Base-by-base conservation (phyloP, 768 basidiomycete species). In the Coprinopsis sp. region DNA sequence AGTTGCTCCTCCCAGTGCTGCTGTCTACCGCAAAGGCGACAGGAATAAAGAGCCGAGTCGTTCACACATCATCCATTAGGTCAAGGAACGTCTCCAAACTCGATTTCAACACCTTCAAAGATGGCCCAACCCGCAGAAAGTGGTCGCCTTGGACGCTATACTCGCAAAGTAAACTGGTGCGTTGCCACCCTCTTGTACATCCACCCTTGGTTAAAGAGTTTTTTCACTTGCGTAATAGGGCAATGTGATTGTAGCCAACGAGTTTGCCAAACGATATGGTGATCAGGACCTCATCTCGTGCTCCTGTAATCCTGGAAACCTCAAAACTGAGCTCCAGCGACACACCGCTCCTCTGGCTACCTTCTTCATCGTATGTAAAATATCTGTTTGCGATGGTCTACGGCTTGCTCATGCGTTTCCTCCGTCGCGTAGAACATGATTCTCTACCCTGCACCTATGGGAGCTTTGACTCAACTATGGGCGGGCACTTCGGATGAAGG, bases 231-330 rank as follows among this genome's bases (percentile, higher is more conserved):
- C 12, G 2, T 10, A n/a, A 16, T 38, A 77, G 74, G 72, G 62
- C 1, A 72, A 71, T 46, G 53, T 73, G 10, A 52, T 77, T 1
- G 54, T 70, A 31, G 55, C 71, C 6, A 68, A 66, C 30, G 73
- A 74, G 46, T 56, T 78, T 11, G 70, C 70, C 1, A 60, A 66
- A 18, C 57, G 67, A 37, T 76, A 74, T 55, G 71, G 61, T 6
- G 66, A 69, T 41, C 52, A 73, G 47, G 68, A 70, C 1, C 64
- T 77, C 22, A 60, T 74, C 2, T 73, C 73, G 1, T 67, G 59
- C 7, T 60, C 74, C 22, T 24, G 71, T 7, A 68, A 78, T 50
- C 77, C 77, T 3, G 52, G 78, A 43, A 65, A 64, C 46, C 49
- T 74, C 8, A 33, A 58, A 2, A 60, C 67, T 0, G 67, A 68